phyloP scores from a whole-genome alignment of 176 grass and related monocot genomes.

The Zizania latifolia region DNA sequence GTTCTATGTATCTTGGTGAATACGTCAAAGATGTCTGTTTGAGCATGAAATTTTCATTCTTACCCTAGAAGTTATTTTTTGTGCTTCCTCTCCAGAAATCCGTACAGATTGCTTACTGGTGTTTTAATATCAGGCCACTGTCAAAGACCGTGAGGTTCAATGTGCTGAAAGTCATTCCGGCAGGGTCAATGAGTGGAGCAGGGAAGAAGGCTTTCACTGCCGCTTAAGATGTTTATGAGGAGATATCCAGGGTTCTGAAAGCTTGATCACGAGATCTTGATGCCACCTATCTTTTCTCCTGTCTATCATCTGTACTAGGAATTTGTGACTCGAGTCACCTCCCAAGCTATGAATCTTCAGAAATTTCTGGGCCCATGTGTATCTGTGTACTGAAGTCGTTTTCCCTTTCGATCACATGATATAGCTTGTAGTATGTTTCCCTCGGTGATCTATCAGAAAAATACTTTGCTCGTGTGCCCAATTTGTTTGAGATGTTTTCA shows the following conservation, averaged over 20 bases:
- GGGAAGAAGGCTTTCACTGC: slow-evolving; percentile 35
- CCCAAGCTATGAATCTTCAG: neutral
- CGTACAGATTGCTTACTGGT: neutral
- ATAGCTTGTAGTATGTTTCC: neutral
- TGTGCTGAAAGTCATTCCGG: slow-evolving; percentile 36
- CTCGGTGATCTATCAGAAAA: neutral
- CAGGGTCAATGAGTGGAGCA: slow-evolving; percentile 28
- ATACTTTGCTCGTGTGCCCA: neutral
- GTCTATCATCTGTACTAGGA: neutral
- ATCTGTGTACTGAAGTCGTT: neutral
- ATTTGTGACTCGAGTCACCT: neutral
- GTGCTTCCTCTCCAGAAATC: neutral
- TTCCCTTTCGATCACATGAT: neutral
- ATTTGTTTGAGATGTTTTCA: neutral
- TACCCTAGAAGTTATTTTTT: neutral
- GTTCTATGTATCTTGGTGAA: neutral
- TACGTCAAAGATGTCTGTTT: neutral
- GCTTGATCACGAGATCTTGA: neutral
- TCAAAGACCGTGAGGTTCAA: slow-evolving; percentile 39
- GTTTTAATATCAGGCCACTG: slow-evolving; percentile 16
- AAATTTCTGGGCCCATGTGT: neutral
- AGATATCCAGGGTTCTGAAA: neutral
- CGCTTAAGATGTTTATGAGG: slow-evolving; percentile 2
- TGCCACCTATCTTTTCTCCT: neutral
- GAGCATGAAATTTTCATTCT: neutral